Conservation (phyloP, 2,329 filamentous ascomycete genomes). For the Talaromyces atroroseus region DNA sequence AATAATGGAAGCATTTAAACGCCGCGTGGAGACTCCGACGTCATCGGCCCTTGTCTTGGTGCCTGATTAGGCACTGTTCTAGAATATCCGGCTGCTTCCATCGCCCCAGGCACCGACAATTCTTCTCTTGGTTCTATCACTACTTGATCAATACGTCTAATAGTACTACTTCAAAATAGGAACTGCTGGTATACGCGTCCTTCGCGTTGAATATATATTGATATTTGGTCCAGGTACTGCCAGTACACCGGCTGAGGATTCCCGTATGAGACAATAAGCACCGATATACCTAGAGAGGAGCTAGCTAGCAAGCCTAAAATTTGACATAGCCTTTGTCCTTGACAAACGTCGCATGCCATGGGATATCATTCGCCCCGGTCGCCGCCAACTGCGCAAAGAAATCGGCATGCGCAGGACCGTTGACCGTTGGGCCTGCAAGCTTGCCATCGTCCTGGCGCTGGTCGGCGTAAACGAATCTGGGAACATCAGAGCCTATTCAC, state of each 20-base stretch:
- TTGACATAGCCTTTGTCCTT: neutral
- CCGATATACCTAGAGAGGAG: neutral
- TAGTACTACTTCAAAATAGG: no score
- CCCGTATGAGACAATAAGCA: no score
- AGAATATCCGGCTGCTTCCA: neutral
- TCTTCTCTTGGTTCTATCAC: no score
- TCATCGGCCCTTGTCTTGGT: neutral
- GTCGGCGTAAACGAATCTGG: neutral
- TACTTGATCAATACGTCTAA: no score
- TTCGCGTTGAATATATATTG: no score
- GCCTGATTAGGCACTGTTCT: constrained; percentile 6
- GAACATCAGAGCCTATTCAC: neutral
- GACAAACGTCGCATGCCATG: neutral
- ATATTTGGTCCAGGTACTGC: no score
- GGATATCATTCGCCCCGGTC: neutral
- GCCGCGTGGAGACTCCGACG: neutral
- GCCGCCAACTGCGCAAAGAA: neutral
- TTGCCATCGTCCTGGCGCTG: neutral
- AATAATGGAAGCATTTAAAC: neutral
- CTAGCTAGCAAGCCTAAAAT: neutral
- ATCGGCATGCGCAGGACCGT: neutral
- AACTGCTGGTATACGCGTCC: no score
- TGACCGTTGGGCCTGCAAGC: neutral
- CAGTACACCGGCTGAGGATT: no score
- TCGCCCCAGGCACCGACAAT: neutral